phyloP scores from a whole-genome alignment of 2,329 filamentous ascomycete genomes.

The Pseudogymnoascus sp. region DNA sequence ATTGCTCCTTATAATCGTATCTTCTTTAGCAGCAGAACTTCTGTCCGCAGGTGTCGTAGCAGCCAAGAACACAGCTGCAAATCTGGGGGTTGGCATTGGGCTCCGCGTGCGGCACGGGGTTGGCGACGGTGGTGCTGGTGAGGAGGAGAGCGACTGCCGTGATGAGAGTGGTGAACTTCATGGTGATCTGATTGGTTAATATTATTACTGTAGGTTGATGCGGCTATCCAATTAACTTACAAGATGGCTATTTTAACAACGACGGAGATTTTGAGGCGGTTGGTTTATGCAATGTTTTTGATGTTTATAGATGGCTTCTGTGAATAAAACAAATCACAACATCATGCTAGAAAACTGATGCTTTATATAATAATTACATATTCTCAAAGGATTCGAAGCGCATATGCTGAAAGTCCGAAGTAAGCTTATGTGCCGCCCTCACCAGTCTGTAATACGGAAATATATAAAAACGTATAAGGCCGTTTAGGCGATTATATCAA shows the following conservation, averaged over 20 bases:
- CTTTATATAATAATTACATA: background rate
- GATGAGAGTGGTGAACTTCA: slow-evolving; percentile 3
- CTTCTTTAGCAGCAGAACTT: background rate
- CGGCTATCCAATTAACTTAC: background rate
- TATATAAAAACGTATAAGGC: background rate
- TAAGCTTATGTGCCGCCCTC: background rate
- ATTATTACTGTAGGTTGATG: background rate
- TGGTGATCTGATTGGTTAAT: background rate
- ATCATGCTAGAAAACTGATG: background rate
- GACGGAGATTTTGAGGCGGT: no score
- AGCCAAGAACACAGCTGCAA: background rate
- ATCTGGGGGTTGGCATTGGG: background rate
- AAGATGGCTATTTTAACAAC: background rate
- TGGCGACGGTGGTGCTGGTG: background rate
- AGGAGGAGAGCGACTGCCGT: background rate
- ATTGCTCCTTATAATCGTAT: background rate
- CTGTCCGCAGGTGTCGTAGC: background rate
- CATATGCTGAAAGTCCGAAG: background rate
- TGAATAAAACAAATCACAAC: background rate
- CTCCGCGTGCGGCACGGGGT: background rate
- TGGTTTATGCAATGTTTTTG: no score
- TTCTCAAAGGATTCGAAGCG: background rate
- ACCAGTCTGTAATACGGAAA: background rate
- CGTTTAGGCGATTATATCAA: background rate
- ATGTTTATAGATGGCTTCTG: background rate